A percentile compares a stretch with the other conserved stretches of the same genome.
These are phyloP conservation scores for Fusarium robinianum DNA, from an alignment of 2,329 filamentous ascomycete species.

Conservation along the genomic window DNA sequence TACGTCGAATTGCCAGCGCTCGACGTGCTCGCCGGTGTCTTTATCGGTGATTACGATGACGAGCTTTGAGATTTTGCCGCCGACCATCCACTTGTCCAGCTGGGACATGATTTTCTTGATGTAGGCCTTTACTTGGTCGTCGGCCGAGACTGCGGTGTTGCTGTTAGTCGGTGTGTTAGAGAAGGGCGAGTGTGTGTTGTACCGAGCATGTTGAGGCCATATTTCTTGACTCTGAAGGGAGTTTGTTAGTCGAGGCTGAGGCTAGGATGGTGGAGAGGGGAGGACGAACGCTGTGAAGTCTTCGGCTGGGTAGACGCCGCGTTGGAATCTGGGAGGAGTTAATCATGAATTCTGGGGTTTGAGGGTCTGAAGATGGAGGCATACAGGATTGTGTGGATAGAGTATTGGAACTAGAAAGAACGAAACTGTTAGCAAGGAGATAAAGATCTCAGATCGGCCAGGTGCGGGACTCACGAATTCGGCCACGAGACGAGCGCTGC, in stretches of 20 bases:
- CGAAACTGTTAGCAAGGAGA: conserved; percentile 21
- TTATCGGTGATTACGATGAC: conserved; percentile 97
- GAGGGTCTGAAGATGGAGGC: conserved; percentile 32
- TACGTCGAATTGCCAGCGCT: conserved; percentile 98
- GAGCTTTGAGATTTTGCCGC: conserved; percentile 94
- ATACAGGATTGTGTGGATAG: conserved; percentile 94
- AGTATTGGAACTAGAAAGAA: conserved; percentile 81
- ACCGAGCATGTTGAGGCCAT: conserved; percentile 97
- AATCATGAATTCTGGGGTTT: not conserved
- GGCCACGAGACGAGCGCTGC: conserved; percentile 81
- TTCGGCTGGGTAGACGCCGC: conserved; percentile 85
- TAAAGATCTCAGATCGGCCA: not conserved
- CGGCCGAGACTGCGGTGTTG: conserved; percentile 70
- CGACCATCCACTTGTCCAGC: conserved; percentile 96
- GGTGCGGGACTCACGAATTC: conserved; percentile 77
- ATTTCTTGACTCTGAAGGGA: conserved; percentile 82
- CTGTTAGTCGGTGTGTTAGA: conserved; percentile 15
- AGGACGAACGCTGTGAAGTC: conserved; percentile 84
- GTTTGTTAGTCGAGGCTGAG: conserved; percentile 7
- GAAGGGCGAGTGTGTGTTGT: conserved; percentile 29
- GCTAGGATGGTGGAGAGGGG: not conserved
- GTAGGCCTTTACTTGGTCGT: conserved; percentile 98
- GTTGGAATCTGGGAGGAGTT: conserved; percentile 71
- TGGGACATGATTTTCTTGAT: conserved; percentile 99
- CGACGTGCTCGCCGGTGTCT: conserved; percentile 93